Evolutionary conservation across 495 filamentous ascomycete genomes (phyloP), one percentile per base, ranked within the genome.

Genomic region (Hypoxylon perforatum): DNA sequence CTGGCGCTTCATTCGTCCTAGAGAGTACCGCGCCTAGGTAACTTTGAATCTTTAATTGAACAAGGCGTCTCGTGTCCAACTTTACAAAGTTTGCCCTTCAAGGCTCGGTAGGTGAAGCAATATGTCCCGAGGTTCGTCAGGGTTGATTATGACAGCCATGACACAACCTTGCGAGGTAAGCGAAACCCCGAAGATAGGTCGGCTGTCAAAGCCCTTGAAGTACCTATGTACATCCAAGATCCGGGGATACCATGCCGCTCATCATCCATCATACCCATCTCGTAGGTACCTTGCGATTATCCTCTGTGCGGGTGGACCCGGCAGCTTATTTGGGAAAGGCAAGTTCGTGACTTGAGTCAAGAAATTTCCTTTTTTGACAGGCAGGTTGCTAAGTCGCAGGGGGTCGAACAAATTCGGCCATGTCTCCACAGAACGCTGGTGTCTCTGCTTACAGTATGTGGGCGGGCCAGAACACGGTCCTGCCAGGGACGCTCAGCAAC

Each of bases 171-270:
- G 23, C 41, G 58, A 64, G 22, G 55, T 63, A 69, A 60, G 55
- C 56, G 42, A 58, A 60, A 50, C 1, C 30, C 30, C 25, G 25
- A 42, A 46, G 25, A 39, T 33, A 50, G 52, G 35, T 28, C 11
- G 46, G n/a, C 25, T 58, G 46, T 42, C 38, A 52, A 46, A 39
- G 19, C n/a, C 30, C 17, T 19, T 17, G 38, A 63, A 35, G 60
- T 64, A 69, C 50, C 45, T 36, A 42, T 4, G 65, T 63, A 69
- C 11, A 3, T 33, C 38, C 39, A 33, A 63, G 65, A 68, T 69
- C 60, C 60, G 65, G 60, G 65, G 65, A 68, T 68, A 68, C 65
- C 65, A 68, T 68, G 65, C 55, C 55, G 59, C 46, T 22, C 65
- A 68, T 68, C 65, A 63, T 9, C 57, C 45, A 57, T 57, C 48